phyloP scores from a whole-genome alignment of 129 eudicot species.

The Centella asiatica region DNA sequence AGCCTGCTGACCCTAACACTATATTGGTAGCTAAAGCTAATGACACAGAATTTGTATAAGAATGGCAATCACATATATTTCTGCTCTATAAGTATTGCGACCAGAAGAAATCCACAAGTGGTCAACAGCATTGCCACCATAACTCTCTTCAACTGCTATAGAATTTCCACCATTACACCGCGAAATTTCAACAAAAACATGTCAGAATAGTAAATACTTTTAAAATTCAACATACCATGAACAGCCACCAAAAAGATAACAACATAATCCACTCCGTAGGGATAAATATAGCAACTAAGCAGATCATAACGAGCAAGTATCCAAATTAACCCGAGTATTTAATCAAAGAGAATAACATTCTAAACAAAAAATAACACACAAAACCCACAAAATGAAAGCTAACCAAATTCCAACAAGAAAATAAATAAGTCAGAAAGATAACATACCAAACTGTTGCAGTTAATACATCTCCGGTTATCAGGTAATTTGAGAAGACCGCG shows the following conservation, averaged over 20 bases:
- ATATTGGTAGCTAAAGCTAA: too few species aligned
- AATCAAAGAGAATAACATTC: not conserved
- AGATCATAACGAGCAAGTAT: not conserved
- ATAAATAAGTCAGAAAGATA: not conserved
- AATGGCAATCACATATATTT: too few species aligned
- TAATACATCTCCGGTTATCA: slow-evolving; percentile 68
- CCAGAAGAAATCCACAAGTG: not conserved
- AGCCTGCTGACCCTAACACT: too few species aligned
- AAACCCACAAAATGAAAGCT: not conserved
- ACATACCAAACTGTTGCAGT: slow-evolving; percentile 77
- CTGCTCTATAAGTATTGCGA: too few species aligned
- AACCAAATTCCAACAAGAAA: not conserved
- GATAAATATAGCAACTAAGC: not conserved
- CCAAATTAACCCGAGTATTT: not conserved
- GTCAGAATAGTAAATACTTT: not conserved
- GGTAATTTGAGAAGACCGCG: slow-evolving; percentile 67
- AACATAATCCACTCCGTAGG: too few species aligned
- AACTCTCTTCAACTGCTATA: not conserved
- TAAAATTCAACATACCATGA: not conserved
- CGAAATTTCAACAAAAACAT: not conserved
- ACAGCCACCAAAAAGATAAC: not conserved
- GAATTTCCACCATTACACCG: not conserved
- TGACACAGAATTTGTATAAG: too few species aligned
- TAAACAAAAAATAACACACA: not conserved
- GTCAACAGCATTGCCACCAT: not conserved